These are phyloP conservation scores for Ceratocystis smalleyi DNA, from an alignment of 2,329 filamentous ascomycete genomes.

Conservation along the genomic window DNA sequence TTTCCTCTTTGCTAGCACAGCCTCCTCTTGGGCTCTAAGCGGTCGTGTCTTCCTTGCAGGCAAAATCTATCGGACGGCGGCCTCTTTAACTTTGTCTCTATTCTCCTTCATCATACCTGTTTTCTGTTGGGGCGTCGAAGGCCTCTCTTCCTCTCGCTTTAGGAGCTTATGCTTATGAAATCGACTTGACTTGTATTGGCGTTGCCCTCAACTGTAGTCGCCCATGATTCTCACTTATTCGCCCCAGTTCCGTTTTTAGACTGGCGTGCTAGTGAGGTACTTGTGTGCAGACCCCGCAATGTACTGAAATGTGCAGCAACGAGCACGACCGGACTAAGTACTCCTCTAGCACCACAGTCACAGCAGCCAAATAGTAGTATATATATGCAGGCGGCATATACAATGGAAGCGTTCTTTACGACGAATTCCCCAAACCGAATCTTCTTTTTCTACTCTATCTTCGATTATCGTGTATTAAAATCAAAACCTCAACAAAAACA, in stretches of 20 bases:
- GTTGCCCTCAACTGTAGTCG: too few relatives aligned
- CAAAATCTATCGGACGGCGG: neutral
- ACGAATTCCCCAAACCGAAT: too few relatives aligned
- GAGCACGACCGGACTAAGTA: neutral
- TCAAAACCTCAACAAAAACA: neutral
- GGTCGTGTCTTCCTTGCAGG: neutral
- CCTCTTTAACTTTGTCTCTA: neutral
- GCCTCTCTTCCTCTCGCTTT: neutral
- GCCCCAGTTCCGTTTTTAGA: neutral
- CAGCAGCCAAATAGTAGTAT: neutral
- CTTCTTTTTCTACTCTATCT: too few relatives aligned
- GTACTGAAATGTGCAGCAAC: neutral
- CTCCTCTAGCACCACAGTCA: neutral
- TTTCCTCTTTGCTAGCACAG: too few relatives aligned
- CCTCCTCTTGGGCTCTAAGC: too few relatives aligned
- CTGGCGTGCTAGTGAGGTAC: neutral
- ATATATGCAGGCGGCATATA: neutral
- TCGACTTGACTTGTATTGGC: too few relatives aligned
- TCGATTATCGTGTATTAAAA: too few relatives aligned
- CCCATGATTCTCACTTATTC: neutral
- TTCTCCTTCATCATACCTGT: neutral
- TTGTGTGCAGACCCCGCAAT: neutral
- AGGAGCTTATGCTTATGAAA: too few relatives aligned
- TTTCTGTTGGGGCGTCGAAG: slow-evolving; percentile 1
- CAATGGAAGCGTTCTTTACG: too few relatives aligned